Evolutionary conservation across 1,139 yeast species (phyloP).

Genomic region (Nadsonia starkeyi-henricii): DNA sequence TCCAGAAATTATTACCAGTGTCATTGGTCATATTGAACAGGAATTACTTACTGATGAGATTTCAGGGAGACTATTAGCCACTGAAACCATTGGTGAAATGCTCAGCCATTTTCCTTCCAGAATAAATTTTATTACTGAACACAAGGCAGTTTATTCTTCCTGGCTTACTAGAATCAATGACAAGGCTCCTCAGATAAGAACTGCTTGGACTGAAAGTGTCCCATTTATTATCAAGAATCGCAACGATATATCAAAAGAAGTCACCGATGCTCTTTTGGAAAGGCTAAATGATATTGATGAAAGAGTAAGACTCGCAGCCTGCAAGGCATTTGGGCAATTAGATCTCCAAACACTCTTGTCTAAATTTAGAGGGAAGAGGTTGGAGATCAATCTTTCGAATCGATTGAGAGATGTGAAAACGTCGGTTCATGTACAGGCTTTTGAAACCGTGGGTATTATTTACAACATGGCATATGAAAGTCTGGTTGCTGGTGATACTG

Average conservation of each 20-base stretch:
- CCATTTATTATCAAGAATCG: conserved; percentile 32
- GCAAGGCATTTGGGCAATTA: conserved; percentile 28
- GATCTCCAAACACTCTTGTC: conserved; percentile 25
- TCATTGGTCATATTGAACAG: conserved; percentile 69
- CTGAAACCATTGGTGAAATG: conserved; percentile 59
- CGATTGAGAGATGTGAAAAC: conserved; percentile 45
- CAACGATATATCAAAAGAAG: conserved; percentile 35
- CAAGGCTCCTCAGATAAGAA: conserved; percentile 47
- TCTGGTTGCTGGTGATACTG: conserved; percentile 9
- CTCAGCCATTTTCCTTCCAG: conserved; percentile 36
- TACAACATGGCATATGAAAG: conserved; percentile 29
- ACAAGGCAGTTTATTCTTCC: conserved; percentile 46
- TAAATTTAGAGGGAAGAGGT: conserved; percentile 19
- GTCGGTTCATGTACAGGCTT: conserved; percentile 51
- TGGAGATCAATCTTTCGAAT: conserved; percentile 43
- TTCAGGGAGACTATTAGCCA: conserved; percentile 50
- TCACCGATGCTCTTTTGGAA: conserved; percentile 47
- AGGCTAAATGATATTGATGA: conserved; percentile 68
- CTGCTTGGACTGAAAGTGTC: conserved; percentile 54
- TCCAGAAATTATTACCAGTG: conserved; percentile 62
- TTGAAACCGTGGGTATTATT: conserved; percentile 40
- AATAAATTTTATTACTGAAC: conserved; percentile 45
- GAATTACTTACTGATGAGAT: conserved; percentile 59
- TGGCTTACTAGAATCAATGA: conserved; percentile 75
- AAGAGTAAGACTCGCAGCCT: conserved; percentile 51